A percentile compares a stretch with the other conserved stretches of the same genome.
Conservation (phyloP, 1,284 basidiomycete genomes). For the Xerocomus amazonicus region DNA sequence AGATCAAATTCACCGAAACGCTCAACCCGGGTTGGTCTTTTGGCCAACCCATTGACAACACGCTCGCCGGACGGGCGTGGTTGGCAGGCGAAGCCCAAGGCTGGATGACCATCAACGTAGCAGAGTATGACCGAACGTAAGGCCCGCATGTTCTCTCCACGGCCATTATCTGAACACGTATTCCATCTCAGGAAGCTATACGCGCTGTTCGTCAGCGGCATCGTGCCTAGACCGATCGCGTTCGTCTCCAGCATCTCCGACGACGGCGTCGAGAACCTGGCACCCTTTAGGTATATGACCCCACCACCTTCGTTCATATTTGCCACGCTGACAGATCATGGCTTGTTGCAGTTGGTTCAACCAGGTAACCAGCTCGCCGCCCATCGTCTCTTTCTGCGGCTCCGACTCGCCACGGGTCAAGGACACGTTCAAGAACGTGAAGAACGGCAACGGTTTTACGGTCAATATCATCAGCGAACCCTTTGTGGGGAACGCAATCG, state of each 20-base stretch:
- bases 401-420: conserved; percentile 37
- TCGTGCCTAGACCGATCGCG: conserved; percentile 65
- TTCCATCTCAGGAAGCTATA: conserved; percentile 36
- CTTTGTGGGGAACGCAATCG: conserved; percentile 64
- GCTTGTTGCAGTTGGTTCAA: conserved; percentile 42
- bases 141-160: background rate
- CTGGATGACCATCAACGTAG: conserved; percentile 56
- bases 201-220: conserved; percentile 53
- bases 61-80: conserved; percentile 47
- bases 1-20: conserved; percentile 38
- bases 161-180: too few species aligned
- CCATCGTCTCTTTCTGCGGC: conserved; percentile 55
- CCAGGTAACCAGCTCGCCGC: conserved; percentile 50
- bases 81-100: conserved; percentile 47
- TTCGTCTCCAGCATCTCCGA: conserved; percentile 59
- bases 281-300: conserved; percentile 47
- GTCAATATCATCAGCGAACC: conserved; percentile 73
- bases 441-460: conserved; percentile 55
- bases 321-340: too few species aligned
- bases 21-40: conserved; percentile 60
- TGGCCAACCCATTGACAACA: conserved; percentile 50
- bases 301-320: too few species aligned
- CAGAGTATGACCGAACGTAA: conserved; percentile 44
- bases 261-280: conserved; percentile 55
- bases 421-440: conserved; percentile 62